These are phyloP conservation scores for Sporothrix euskadiensis DNA, from an alignment of 2,329 filamentous ascomycete species.

Conservation along the genomic window DNA sequence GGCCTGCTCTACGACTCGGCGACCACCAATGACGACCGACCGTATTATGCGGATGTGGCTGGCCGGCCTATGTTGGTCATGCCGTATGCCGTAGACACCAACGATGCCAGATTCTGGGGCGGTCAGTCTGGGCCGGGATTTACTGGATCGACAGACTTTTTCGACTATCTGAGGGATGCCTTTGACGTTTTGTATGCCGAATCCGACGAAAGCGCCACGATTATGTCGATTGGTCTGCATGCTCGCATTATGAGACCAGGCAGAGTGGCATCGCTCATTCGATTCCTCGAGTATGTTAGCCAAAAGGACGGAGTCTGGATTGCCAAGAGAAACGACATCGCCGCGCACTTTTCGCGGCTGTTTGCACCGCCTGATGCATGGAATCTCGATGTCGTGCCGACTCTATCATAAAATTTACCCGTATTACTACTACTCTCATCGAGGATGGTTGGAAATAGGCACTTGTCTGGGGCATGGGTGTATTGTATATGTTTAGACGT, in stretches of 20 bases:
- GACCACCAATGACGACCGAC: slow-evolving; percentile 28
- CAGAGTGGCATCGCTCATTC: slow-evolving; percentile 23
- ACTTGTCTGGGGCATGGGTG: not conserved
- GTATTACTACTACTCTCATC: too few relatives aligned
- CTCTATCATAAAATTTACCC: not conserved
- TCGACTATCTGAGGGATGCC: slow-evolving; percentile 25
- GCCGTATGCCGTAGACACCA: slow-evolving; percentile 27
- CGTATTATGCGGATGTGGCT: slow-evolving; percentile 23
- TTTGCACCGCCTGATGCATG: slow-evolving; percentile 24
- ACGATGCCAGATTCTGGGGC: slow-evolving; percentile 28
- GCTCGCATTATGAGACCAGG: slow-evolving; percentile 28
- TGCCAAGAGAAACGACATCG: slow-evolving; percentile 27
- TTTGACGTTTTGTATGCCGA: slow-evolving; percentile 27
- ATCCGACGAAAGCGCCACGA: slow-evolving; percentile 26
- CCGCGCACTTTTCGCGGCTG: slow-evolving; percentile 9
- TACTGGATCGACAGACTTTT: slow-evolving; percentile 27
- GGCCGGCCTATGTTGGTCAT: slow-evolving; percentile 28
- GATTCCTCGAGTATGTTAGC: slow-evolving; percentile 24
- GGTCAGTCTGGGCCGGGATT: slow-evolving; percentile 25
- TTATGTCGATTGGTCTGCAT: slow-evolving; percentile 28
- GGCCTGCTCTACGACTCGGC: slow-evolving; percentile 27
- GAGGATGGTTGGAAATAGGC: too few relatives aligned
- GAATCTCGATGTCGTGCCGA: slow-evolving; percentile 16
- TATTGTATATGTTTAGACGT: not conserved
- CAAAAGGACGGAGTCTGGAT: slow-evolving; percentile 26